Percentiles rank a stretch among this genome's conserved stretches.
Conservation (phyloP, 2,329 filamentous ascomycete species). For the Thielaviopsis euricoi region DNA sequence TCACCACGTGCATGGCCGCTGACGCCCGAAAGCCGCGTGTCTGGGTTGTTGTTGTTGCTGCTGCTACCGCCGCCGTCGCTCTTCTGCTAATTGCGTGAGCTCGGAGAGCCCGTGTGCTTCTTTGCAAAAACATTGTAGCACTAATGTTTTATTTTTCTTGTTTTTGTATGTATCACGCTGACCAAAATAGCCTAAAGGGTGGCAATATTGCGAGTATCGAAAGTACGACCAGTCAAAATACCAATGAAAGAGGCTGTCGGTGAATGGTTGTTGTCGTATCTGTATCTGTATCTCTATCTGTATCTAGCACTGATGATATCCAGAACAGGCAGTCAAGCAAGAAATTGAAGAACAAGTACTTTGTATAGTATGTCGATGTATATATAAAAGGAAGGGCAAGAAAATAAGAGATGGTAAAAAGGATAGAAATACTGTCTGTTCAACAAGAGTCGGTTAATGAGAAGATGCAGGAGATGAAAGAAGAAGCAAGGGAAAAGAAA, state of each 20-base stretch:
- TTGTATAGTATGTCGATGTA: not conserved
- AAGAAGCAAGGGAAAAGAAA: too few relatives aligned
- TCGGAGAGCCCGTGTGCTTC: slow-evolving; percentile 32
- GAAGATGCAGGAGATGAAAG: not conserved
- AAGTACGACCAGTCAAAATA: not conserved
- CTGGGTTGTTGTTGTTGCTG: too few relatives aligned
- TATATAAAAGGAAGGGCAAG: not conserved
- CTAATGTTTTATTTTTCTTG: too few relatives aligned
- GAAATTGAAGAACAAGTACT: not conserved
- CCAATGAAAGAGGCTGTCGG: not conserved
- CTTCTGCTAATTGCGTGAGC: not conserved
- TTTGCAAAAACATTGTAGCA: slow-evolving; percentile 39
- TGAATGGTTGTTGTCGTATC: not conserved
- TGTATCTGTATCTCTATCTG: too few relatives aligned
- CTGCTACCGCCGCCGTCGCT: too few relatives aligned
- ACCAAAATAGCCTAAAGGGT: not conserved
- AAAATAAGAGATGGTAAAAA: not conserved
- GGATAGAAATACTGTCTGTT: not conserved
- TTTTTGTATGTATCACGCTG: not conserved
- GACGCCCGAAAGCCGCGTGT: slow-evolving; percentile 14
- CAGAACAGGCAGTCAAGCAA: too few relatives aligned
- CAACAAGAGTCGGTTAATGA: not conserved
- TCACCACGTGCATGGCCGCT: slow-evolving; percentile 38
- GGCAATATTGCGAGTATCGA: not conserved
- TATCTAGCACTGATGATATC: too few relatives aligned